A percentile compares a stretch with the other conserved stretches of the same genome.
phyloP scores from a whole-genome alignment of 208 protist genomes.

The Lotmaria passim region DNA sequence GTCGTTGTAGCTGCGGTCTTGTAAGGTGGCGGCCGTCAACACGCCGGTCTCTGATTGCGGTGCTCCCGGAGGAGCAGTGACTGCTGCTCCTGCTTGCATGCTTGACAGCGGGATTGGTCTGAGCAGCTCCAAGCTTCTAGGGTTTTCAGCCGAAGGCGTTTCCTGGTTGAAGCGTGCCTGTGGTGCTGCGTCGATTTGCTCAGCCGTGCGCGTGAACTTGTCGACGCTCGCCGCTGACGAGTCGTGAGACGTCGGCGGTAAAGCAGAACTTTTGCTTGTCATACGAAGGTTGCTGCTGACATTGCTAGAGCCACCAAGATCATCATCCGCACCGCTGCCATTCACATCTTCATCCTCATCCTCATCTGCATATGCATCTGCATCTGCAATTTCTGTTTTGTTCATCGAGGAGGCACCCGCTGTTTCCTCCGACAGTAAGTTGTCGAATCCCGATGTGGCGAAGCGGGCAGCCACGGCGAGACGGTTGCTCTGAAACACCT shows the following conservation, averaged over 20 bases:
- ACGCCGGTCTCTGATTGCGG: no score
- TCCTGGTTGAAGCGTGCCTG: no score
- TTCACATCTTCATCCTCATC: background rate
- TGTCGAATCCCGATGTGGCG: constrained; percentile 23
- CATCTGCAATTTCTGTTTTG: background rate
- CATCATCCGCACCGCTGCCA: background rate
- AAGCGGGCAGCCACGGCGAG: constrained; percentile 48
- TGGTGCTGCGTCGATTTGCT: no score
- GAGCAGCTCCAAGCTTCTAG: background rate
- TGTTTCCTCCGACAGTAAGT: background rate
- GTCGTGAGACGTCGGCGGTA: no score
- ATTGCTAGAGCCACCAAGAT: no score
- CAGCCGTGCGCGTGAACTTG: no score
- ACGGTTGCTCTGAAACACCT: constrained; percentile 50
- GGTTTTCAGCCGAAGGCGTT: background rate
- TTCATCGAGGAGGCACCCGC: background rate
- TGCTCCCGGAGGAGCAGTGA: background rate
- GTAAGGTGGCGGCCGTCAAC: no score
- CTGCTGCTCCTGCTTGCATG: background rate
- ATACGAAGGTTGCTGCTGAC: no score
- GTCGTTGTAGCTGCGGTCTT: no score
- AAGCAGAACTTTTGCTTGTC: no score
- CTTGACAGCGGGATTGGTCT: background rate
- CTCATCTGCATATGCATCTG: background rate
- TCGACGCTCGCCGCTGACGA: no score